Evolutionary conservation across 1,284 basidiomycete species (phyloP).

Genomic region (Golubevia pallescens): DNA sequence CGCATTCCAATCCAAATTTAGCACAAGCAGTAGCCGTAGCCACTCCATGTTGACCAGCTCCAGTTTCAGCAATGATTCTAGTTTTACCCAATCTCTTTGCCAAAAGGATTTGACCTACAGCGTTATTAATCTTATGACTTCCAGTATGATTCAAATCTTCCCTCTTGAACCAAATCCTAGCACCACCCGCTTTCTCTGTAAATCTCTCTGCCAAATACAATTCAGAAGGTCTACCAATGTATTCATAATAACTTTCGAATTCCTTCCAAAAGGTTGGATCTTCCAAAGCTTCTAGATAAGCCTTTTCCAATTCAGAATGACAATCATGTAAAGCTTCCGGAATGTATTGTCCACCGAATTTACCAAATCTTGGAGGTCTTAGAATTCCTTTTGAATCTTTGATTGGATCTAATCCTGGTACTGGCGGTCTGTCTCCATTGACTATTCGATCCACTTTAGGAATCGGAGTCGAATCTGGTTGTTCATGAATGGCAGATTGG

Average conservation of each 20-base stretch:
- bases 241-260: slow-evolving; percentile 84
- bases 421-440: slow-evolving; percentile 26
- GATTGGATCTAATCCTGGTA: slow-evolving; percentile 40
- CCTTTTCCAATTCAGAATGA: slow-evolving; percentile 85
- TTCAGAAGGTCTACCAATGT: slow-evolving; percentile 79
- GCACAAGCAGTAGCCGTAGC: slow-evolving; percentile 98
- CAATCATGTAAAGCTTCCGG: slow-evolving; percentile 93
- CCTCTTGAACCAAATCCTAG: slow-evolving; percentile 96
- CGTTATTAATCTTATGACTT: slow-evolving; percentile 65
- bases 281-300: slow-evolving; percentile 81
- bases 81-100: slow-evolving; percentile 91
- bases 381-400: slow-evolving; percentile 37
- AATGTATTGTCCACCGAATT: slow-evolving; percentile 96
- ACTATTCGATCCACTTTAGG: slow-evolving; percentile 53
- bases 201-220: slow-evolving; percentile 78
- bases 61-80: slow-evolving; percentile 97
- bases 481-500: slow-evolving; percentile 9
- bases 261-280: slow-evolving; percentile 95
- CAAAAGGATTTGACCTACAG: slow-evolving; percentile 74
- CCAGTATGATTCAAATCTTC: slow-evolving; percentile 76
- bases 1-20: slow-evolving; percentile 91
- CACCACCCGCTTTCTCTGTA: slow-evolving; percentile 79
- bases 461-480: slow-evolving; percentile 32
- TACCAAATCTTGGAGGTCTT: slow-evolving; percentile 82
- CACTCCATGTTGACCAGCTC: slow-evolving; percentile 97